Conservation (phyloP, 352 stramenopile species). For the Chloridella minuta region DNA sequence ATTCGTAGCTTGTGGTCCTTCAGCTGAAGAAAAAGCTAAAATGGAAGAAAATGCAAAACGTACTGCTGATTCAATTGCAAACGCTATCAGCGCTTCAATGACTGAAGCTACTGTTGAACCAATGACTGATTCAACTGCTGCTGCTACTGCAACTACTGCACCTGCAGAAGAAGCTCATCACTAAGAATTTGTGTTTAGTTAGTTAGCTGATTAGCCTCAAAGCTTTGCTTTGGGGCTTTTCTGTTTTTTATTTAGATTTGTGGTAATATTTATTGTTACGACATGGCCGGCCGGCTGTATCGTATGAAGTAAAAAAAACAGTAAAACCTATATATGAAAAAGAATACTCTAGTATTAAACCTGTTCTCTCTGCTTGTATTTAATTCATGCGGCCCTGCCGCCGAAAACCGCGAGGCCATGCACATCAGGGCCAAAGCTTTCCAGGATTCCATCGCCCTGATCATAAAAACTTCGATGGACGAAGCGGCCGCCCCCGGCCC, state of each 20-base stretch:
- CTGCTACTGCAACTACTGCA: not conserved
- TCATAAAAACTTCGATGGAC: not conserved
- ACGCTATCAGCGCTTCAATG: not conserved
- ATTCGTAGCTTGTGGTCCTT: not conserved
- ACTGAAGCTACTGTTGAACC: not conserved
- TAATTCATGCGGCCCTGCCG: not conserved
- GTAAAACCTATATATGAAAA: too few relatives aligned
- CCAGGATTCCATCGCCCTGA: not conserved
- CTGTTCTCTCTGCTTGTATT: too few relatives aligned
- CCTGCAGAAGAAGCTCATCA: not conserved
- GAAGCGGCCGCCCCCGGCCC: not conserved
- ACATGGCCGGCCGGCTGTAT: too few relatives aligned
- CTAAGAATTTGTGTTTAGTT: conserved; percentile 2
- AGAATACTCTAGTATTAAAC: too few relatives aligned
- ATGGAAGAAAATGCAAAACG: not conserved
- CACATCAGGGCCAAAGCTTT: not conserved
- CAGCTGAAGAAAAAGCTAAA: not conserved
- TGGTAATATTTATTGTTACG: too few relatives aligned
- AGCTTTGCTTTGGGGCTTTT: not conserved
- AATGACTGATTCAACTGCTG: not conserved
- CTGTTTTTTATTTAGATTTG: not conserved
- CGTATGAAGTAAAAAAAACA: too few relatives aligned
- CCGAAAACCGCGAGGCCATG: not conserved
- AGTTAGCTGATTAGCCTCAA: not conserved
- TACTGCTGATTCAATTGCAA: not conserved